Conservation (phyloP, 139 green algal genomes). For the Chlorella sp. region DNA sequence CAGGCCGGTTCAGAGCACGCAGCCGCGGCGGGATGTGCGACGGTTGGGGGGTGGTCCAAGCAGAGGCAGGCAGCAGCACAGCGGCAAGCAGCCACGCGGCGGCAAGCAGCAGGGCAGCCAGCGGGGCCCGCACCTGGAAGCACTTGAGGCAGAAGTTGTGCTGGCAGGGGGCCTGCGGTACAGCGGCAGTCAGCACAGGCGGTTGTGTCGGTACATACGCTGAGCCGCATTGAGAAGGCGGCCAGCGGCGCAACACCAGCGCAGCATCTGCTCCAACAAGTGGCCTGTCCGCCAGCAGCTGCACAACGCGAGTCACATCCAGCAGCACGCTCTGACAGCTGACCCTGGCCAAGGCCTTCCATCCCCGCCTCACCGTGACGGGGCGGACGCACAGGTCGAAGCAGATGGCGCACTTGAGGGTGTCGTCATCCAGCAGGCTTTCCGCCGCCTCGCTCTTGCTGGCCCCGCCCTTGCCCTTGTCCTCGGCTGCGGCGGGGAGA, state of each 20-base stretch:
- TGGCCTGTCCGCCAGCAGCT: background rate
- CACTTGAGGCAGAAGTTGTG: conserved; percentile 98
- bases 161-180: conserved; percentile 89
- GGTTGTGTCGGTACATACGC: no score
- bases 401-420: conserved; percentile 92
- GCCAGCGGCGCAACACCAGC: background rate
- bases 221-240: no score
- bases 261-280: no score
- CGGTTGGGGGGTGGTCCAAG: no score
- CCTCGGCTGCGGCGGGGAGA: background rate
- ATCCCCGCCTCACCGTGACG: conserved; percentile 78
- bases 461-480: conserved; percentile 38
- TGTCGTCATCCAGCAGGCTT: conserved; percentile 62
- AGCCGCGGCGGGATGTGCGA: no score
- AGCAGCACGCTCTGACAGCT: no score
- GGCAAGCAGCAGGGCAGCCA: no score
- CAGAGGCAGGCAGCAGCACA: no score
- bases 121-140: conserved; percentile 59
- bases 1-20: no score
- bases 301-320: no score
- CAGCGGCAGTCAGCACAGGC: no score
- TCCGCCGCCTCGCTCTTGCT: background rate
- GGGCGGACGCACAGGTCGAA: conserved; percentile 86
- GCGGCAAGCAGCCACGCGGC: no score
- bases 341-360: background rate